A percentile compares a stretch with the other conserved stretches of the same genome.
Evolutionary conservation across 2,329 filamentous ascomycete genomes (phyloP).

Genomic region (Botrytis byssoidea): DNA sequence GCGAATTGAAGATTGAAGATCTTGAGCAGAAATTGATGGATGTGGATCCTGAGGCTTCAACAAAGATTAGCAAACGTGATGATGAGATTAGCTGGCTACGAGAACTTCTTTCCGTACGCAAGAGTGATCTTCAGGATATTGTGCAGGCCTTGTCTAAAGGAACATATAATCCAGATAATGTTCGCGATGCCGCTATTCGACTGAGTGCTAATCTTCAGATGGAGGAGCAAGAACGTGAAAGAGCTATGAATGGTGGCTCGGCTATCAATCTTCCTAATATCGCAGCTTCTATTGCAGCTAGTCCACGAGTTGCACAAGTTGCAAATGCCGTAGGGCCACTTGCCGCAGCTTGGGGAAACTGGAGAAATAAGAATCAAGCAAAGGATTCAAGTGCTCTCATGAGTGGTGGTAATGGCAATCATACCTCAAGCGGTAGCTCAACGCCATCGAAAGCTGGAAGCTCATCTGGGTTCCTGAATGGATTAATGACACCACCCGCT

Average conservation of each 20-base stretch:
- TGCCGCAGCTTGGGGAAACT: slow-evolving; percentile 94
- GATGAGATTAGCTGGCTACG: slow-evolving; percentile 94
- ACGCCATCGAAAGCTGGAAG: slow-evolving; percentile 37
- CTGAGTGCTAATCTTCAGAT: slow-evolving; percentile 94
- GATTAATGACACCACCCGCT: slow-evolving; percentile 85
- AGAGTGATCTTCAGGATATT: slow-evolving; percentile 90
- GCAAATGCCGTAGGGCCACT: slow-evolving; percentile 75
- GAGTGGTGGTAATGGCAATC: slow-evolving; percentile 26
- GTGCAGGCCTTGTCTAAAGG: slow-evolving; percentile 75
- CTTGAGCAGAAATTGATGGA: slow-evolving; percentile 70
- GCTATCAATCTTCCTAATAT: slow-evolving; percentile 70
- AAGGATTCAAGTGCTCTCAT: slow-evolving; percentile 41
- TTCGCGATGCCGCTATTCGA: slow-evolving; percentile 88
- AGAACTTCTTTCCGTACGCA: slow-evolving; percentile 84
- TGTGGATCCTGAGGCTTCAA: slow-evolving; percentile 72
- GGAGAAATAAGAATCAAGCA: slow-evolving; percentile 61
- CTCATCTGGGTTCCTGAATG: slow-evolving; percentile 65
- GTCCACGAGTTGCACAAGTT: slow-evolving; percentile 79
- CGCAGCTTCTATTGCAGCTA: slow-evolving; percentile 63
- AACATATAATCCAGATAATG: slow-evolving; percentile 71
- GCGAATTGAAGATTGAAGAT: slow-evolving; percentile 84
- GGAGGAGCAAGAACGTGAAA: slow-evolving; percentile 94
- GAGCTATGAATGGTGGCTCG: slow-evolving; percentile 70
- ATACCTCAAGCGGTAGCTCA: slow-evolving; percentile 22
- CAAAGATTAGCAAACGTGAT: slow-evolving; percentile 85